Evolutionary conservation across 2,329 filamentous ascomycete species (phyloP).

Genomic region (Curvularia spicifera): DNA sequence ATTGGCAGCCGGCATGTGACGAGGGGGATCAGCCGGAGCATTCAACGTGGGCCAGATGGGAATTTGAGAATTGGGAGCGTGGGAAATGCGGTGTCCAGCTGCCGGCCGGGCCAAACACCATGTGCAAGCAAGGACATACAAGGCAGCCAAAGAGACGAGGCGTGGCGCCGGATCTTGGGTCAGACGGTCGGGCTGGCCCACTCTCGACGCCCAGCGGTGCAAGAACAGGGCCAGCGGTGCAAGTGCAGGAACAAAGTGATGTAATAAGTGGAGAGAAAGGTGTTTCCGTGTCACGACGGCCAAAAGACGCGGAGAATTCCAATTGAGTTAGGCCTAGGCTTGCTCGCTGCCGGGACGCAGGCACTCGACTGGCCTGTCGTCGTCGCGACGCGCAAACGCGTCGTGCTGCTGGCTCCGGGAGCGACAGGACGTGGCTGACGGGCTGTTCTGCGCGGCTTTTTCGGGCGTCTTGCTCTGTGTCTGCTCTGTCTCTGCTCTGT

Average conservation of each 20-base stretch:
- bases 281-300: constrained; percentile 47
- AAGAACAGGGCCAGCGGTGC: constrained; percentile 6
- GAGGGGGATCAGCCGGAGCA: constrained; percentile 1
- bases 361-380: constrained; percentile 42
- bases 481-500: constrained; percentile 6
- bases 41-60: not conserved
- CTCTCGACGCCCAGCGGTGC: constrained; percentile 14
- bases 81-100: not conserved
- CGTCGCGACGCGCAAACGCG: constrained; percentile 37
- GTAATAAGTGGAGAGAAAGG: constrained; percentile 50
- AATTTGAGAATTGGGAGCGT: not conserved
- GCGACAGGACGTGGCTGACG: constrained; percentile 9
- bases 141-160: not conserved
- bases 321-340: constrained; percentile 46
- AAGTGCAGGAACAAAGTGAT: constrained; percentile 36
- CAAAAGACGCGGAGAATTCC: constrained; percentile 41
- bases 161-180: constrained; percentile 15
- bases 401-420: constrained; percentile 11
- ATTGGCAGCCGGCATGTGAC: constrained; percentile 9
- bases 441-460: constrained; percentile 2
- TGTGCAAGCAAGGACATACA: not conserved
- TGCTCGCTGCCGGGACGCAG: constrained; percentile 45
- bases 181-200: constrained; percentile 27
- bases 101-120: not conserved
- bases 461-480: constrained; percentile 5